These are phyloP conservation scores for Aspergillus latus DNA, from an alignment of 2,329 filamentous ascomycete genomes.

Conservation along the genomic window DNA sequence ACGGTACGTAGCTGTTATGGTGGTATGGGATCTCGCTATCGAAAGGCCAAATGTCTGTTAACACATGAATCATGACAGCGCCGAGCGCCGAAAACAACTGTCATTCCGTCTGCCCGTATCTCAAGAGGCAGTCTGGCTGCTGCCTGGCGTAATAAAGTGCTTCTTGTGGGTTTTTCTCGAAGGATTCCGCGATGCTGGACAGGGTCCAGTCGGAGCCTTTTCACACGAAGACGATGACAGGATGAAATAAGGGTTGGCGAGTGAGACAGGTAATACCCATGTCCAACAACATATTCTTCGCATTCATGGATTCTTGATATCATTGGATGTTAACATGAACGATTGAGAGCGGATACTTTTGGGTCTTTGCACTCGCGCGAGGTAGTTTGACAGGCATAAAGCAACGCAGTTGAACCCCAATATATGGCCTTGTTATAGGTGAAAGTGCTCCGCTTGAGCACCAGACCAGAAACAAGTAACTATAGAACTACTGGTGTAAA, in stretches of 20 bases:
- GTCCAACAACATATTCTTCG: too few species aligned
- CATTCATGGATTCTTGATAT: too few species aligned
- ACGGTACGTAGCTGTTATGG: not conserved
- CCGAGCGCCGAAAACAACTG: not conserved
- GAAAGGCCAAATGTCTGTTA: too few species aligned
- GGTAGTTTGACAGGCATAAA: too few species aligned
- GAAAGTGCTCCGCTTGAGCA: too few species aligned
- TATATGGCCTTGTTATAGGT: too few species aligned
- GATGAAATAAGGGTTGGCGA: not conserved
- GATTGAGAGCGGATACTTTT: too few species aligned
- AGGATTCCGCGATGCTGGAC: constrained; percentile 31
- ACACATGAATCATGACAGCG: not conserved
- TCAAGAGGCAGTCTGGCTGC: not conserved
- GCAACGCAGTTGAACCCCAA: too few species aligned
- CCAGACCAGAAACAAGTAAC: not conserved
- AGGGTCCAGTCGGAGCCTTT: constrained; percentile 7
- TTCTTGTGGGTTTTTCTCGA: constrained; percentile 20
- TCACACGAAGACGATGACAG: not conserved
- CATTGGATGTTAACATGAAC: too few species aligned
- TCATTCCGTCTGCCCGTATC: not conserved
- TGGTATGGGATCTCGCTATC: not conserved
- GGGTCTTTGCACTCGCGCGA: too few species aligned
- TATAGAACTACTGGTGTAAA: not conserved
- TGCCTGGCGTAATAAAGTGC: not conserved
- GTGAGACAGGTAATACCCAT: not conserved